Base-by-base conservation (phyloP, 1,284 basidiomycete genomes). In the Heterobasidion parviporum region DNA sequence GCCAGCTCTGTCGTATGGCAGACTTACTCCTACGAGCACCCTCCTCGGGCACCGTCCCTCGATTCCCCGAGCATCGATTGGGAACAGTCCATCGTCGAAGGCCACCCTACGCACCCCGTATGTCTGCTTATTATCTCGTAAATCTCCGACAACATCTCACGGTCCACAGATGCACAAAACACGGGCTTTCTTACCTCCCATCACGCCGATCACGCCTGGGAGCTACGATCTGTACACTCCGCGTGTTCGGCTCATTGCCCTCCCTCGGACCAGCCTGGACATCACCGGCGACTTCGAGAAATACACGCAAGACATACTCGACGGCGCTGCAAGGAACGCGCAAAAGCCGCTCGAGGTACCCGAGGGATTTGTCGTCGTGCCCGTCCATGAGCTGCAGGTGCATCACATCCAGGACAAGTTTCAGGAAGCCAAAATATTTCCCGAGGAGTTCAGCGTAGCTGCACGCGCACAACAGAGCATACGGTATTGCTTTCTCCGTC, bases 41-140 rank as follows among this genome's bases (percentile, higher is more conserved):
- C 77, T 14, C 75, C 75, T 1, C 60, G 53, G 44, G 70, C 72
- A 4, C 77, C 78, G 0, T 61, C 65, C 8, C 74, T 77, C 45
- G 56, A 63, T 5, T 75, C 73, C 41, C 62, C 75, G 0, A 80
- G 77, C 55, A 75, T 81, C 34, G 72, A 68, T 32, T 80, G 78
- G 78, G 78, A 81, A 54, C 78, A 81, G 60, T 79, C 77, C 3
- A 78, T 80, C 45, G 74, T 79, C 15, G 78, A 79, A 62, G 78
- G 79, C 0, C 79, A 81, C 61, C 78, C 78, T 2, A 79, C 75
- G 0, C 79, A 81, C 64, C 78, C 79, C 8, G 78, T 78, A 58
- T 53, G 68, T 58, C 5, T 18, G 15, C 20, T n/a, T 6, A n/a
- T 26, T n/a, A 0, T 50, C 14, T 34, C 34, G n/a, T 50, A 50